phyloP scores from a whole-genome alignment of 257 asterid genomes.

The Fraxinus anomala region DNA sequence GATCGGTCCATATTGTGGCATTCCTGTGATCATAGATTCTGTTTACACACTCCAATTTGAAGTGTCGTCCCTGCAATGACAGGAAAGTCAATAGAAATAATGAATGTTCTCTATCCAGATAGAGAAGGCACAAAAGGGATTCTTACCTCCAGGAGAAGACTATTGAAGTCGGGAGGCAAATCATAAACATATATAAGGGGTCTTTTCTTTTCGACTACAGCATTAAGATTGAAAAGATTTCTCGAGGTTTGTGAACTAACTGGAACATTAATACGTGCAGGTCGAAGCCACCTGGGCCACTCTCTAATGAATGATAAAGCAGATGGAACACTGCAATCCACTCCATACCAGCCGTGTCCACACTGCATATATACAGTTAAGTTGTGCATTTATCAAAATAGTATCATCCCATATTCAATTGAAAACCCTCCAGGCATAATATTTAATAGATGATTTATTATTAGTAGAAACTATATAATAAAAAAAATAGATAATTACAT shows the following conservation, averaged over 20 bases:
- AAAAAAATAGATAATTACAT: not conserved
- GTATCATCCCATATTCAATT: not conserved
- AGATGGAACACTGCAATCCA: constrained; percentile 90
- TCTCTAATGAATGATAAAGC: constrained; percentile 62
- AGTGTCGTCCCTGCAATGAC: constrained; percentile 77
- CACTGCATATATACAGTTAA: constrained; percentile 56
- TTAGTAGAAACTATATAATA: not conserved
- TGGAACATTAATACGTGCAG: constrained; percentile 63
- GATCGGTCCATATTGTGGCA: constrained; percentile 85
- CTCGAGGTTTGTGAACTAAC: constrained; percentile 42
- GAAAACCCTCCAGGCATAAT: not conserved
- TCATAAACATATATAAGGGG: constrained; percentile 93
- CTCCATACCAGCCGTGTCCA: constrained; percentile 86
- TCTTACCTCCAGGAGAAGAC: constrained; percentile 81
- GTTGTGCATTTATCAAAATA: constrained; percentile 8
- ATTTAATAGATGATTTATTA: not conserved
- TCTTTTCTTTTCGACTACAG: constrained; percentile 69
- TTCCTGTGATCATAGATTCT: constrained; percentile 79
- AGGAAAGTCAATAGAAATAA: constrained; percentile 6
- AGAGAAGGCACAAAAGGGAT: constrained; percentile 10
- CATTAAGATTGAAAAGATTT: constrained; percentile 48
- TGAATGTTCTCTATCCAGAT: not conserved
- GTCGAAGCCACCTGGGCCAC: constrained; percentile 95
- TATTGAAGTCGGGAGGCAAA: constrained; percentile 85
- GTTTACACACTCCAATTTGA: constrained; percentile 78